Conservation (phyloP, 23 red algal species). For the Gracilaria caudata region DNA sequence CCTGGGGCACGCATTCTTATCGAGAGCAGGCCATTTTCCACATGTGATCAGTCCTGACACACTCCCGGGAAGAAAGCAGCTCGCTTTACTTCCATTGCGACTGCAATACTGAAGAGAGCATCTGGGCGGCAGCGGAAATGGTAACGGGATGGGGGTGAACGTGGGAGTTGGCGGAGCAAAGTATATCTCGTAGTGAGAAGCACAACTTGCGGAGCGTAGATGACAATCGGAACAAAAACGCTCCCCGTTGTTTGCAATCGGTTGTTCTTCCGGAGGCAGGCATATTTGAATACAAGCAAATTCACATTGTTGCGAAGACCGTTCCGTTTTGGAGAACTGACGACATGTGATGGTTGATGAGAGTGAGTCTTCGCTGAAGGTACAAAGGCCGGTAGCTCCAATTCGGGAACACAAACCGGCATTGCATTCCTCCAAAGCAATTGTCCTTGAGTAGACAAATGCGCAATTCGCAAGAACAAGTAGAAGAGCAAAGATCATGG, state of each 20-base stretch:
- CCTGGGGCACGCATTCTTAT: neutral
- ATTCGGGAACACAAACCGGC: neutral
- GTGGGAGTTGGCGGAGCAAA: neutral
- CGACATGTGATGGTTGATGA: neutral
- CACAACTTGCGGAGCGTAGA: neutral
- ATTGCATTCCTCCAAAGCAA: neutral
- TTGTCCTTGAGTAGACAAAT: neutral
- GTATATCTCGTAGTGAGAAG: slow-evolving; percentile 2
- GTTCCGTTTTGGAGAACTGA: slow-evolving; percentile 1
- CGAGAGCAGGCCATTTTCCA: neutral
- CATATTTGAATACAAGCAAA: slow-evolving; percentile 32
- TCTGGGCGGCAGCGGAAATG: neutral
- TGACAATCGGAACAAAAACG: slow-evolving; percentile 10
- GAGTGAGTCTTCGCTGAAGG: neutral
- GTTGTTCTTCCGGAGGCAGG: slow-evolving; percentile 1
- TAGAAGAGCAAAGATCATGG: neutral
- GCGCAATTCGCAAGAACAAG: neutral
- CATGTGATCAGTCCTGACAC: neutral
- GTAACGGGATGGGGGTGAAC: neutral
- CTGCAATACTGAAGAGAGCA: slow-evolving; percentile 5
- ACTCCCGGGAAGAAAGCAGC: neutral
- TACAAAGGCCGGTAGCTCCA: neutral
- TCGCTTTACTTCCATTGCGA: slow-evolving; percentile 5
- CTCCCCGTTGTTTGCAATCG: neutral
- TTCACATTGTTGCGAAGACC: neutral